phyloP scores from a whole-genome alignment of 2,329 filamentous ascomycete genomes.

The Fonsecaea pedrosoi region DNA sequence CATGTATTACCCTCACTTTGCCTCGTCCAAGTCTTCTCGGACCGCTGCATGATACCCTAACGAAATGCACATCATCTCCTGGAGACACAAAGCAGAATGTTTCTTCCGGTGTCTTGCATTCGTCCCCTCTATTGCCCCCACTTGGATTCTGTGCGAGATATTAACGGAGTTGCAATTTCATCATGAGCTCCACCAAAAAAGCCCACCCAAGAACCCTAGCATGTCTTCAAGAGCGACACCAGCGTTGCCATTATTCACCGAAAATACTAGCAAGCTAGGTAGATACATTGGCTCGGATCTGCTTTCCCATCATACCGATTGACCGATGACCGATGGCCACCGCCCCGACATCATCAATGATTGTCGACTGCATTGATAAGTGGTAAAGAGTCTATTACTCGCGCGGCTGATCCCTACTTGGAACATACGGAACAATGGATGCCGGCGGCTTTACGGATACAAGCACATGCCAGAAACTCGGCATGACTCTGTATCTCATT shows the following conservation, averaged over 20 bases:
- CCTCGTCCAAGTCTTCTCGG: neutral
- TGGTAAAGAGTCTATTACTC: neutral
- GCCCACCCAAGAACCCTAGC: constrained; percentile 2
- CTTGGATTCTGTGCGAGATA: neutral
- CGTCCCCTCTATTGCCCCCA: neutral
- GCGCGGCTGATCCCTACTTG: neutral
- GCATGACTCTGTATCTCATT: neutral
- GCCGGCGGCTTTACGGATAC: neutral
- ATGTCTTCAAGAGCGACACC: neutral
- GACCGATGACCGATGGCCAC: neutral
- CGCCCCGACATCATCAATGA: neutral
- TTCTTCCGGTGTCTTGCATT: constrained; percentile 12
- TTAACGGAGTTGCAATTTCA: constrained; percentile 11
- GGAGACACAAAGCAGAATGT: neutral
- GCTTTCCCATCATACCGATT: neutral
- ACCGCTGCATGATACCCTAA: constrained; percentile 16
- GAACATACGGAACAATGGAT: neutral
- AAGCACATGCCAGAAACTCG: constrained; percentile 2
- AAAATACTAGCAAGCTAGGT: neutral
- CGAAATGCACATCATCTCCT: constrained; percentile 18
- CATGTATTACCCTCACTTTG: neutral
- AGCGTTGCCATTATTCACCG: constrained; percentile 1
- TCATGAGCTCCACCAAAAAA: constrained; percentile 12
- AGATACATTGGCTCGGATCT: neutral
- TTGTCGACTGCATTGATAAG: neutral